These are phyloP conservation scores for Hordeum pubiflorum DNA, from an alignment of 202 grass and related monocot species.

Conservation along the genomic window DNA sequence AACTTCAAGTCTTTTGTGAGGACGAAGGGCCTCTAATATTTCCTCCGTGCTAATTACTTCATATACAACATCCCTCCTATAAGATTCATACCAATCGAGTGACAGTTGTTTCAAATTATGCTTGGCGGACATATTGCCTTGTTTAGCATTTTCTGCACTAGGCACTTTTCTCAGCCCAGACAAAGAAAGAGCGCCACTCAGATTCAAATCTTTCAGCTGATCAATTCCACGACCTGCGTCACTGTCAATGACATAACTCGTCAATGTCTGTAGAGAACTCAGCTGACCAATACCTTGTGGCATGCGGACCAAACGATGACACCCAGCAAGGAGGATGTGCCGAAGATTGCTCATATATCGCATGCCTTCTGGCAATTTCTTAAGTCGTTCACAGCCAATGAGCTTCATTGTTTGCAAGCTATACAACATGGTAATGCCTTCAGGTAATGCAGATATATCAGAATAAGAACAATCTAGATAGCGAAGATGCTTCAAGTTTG, in stretches of 20 bases:
- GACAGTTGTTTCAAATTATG: neutral
- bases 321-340: neutral
- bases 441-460: neutral
- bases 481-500: neutral
- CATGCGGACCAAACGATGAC: neutral
- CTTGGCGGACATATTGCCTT: neutral
- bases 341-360: neutral
- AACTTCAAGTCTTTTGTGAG: neutral
- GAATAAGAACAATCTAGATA: neutral
- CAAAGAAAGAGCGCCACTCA: neutral
- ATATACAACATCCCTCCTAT: too few relatives aligned
- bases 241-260: neutral
- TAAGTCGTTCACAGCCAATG: accelerated
- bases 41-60: too few relatives aligned
- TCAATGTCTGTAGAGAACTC: neutral
- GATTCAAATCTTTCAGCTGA: neutral
- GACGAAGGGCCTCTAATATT: neutral
- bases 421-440: neutral
- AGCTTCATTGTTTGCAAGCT: neutral
- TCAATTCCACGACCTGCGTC: neutral
- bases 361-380: neutral
- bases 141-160: neutral
- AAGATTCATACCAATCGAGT: neutral
- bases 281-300: neutral
- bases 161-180: neutral